Conservation (phyloP, 1,139 yeast species). For the Yamadazyma sp. region DNA sequence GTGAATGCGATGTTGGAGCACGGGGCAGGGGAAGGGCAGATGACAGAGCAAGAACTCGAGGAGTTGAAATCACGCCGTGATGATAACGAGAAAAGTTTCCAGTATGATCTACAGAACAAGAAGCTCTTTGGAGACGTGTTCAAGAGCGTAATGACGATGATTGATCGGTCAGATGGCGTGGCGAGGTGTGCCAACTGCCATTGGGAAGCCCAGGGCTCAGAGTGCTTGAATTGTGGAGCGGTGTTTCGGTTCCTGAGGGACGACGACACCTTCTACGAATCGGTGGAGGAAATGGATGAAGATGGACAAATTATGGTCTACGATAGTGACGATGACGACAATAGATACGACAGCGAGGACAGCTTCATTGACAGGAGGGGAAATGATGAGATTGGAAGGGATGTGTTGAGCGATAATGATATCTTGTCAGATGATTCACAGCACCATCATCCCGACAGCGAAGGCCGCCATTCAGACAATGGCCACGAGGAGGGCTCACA, state of each 20-base stretch:
- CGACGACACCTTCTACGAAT: constrained; percentile 23
- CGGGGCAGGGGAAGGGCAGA: constrained; percentile 18
- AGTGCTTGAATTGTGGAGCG: constrained; percentile 57
- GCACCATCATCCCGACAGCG: not conserved
- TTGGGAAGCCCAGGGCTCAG: constrained; percentile 71
- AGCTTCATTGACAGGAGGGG: constrained; percentile 29
- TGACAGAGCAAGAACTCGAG: constrained; percentile 18
- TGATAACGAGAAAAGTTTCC: constrained; percentile 31
- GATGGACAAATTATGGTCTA: constrained; percentile 20
- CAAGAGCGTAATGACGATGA: constrained; percentile 47
- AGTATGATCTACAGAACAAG: constrained; percentile 34
- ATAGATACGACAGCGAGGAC: constrained; percentile 29
- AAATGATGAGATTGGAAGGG: constrained; percentile 13
- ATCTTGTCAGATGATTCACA: constrained; percentile 1
- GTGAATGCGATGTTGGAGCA: constrained; percentile 32
- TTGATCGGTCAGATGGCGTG: constrained; percentile 74
- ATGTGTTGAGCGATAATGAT: constrained; percentile 7
- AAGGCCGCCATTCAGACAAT: not conserved
- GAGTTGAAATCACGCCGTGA: constrained; percentile 22
- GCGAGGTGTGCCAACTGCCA: constrained; percentile 78
- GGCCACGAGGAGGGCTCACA: too few relatives aligned
- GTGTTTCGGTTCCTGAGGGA: constrained; percentile 27
- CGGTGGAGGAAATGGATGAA: constrained; percentile 25
- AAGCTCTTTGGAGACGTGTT: constrained; percentile 52
- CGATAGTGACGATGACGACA: constrained; percentile 16